These are phyloP conservation scores for Paramecium biaurelia DNA, from an alignment of 73 alveolate species.

Conservation along the genomic window DNA sequence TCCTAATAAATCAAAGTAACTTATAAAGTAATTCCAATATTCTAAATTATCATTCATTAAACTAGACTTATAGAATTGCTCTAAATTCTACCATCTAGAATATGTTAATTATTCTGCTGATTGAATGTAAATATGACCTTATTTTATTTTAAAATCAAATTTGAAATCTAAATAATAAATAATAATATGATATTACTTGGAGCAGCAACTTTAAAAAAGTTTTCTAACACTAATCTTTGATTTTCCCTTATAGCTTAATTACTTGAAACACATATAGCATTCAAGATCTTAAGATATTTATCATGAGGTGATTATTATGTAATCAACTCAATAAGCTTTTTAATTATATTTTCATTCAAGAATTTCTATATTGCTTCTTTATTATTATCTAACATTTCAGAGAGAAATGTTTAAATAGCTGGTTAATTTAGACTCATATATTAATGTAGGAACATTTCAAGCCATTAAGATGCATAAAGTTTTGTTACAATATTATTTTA, in stretches of 20 bases:
- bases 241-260: not conserved
- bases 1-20: not conserved
- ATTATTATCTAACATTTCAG: conserved; percentile 29
- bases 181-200: not conserved
- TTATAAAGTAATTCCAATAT: conserved; percentile 5
- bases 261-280: not conserved
- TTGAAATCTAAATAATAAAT: not conserved
- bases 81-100: not conserved
- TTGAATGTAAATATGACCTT: not conserved
- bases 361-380: not conserved
- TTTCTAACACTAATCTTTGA: not conserved
- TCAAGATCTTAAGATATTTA: not conserved
- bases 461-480: conserved; percentile 2
- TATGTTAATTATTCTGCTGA: not conserved
- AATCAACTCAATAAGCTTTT: not conserved
- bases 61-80: not conserved
- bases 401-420: not conserved
- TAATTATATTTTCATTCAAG: not conserved
- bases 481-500: not conserved
- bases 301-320: not conserved
- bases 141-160: not conserved
- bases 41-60: not conserved
- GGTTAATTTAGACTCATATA: not conserved
- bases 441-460: conserved; percentile 2
- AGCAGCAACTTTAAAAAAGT: not conserved